Evolutionary conservation across 805 yeast species (phyloP), one percentile per base, ranked within the genome.

Genomic region (Kluyveromyces lactis): DNA sequence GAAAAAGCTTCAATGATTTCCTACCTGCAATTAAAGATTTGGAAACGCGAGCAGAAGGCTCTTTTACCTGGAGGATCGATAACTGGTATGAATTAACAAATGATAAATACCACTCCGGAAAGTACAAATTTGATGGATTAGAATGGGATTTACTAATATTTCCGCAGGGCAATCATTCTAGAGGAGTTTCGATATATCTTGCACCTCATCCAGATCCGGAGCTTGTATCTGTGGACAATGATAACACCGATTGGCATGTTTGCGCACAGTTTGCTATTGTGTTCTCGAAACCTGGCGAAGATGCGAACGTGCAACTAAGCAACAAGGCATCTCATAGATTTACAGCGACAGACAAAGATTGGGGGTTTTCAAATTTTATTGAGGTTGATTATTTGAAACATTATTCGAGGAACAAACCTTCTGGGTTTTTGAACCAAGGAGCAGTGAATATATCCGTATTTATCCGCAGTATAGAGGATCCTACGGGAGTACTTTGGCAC

Each of bases 401-500:
- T n/a, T 68, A 66, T 28, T 48, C 58, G 2, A 60, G 60, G 37
- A 61, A 60, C n/a, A 58, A 60, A 28, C 56, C 60, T 3, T 57
- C 70, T 8, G 60, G 66, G 37, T 59, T 71, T 45, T 55, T 82
- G 39, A 51, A 69, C 39, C 74, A 78, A 30, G 76, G 79, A 49
- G 59, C 63, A 40, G 56, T 86, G 37, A 79, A 85, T 56, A 69
- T 90, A 29, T 80, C 95, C 0, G 92, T 80, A 0, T 82, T 75
- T 56, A 79, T 89, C 16, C 69, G 84, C 40, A 74, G 86, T 3
- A 68, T 90, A 45, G 80, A 83, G 47, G 99, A 92, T 62, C 78
- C 86, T 17, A 92, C 98, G 0, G 96, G 96, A 2, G 95, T 89
- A 1, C 66, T 92, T 44, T 92, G 97, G 95, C 94, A 86, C 56